Percentiles rank a stretch among this genome's conserved stretches.
phyloP scores from a whole-genome alignment of 331 rosid species.

The Rhamnella rubrinervis region DNA sequence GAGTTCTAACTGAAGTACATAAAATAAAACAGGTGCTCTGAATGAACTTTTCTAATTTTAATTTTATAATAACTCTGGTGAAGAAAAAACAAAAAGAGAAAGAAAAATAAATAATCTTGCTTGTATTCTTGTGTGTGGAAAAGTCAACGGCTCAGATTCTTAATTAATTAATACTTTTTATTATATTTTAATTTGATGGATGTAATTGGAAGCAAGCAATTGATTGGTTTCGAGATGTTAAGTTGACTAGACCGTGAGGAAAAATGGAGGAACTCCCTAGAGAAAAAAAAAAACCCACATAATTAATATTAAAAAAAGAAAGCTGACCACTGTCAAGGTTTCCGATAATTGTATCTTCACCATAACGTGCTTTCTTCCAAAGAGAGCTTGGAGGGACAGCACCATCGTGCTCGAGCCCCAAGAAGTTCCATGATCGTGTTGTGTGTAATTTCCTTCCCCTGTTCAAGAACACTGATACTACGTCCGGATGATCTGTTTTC shows the following conservation, averaged over 20 bases:
- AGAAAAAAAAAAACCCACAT: not conserved
- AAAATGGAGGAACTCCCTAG: not conserved
- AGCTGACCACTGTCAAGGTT: slow-evolving; percentile 74
- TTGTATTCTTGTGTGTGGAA: not conserved
- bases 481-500: slow-evolving; percentile 57
- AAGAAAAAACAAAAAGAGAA: no score
- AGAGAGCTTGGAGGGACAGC: slow-evolving; percentile 40
- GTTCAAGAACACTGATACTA: slow-evolving; percentile 68
- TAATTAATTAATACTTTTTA: not conserved
- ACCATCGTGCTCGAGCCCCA: slow-evolving; percentile 62
- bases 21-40: no score
- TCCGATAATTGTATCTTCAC: slow-evolving; percentile 68
- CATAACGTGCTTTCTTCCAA: slow-evolving; percentile 81
- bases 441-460: slow-evolving; percentile 78
- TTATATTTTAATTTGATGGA: not conserved
- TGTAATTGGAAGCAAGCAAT: not conserved
- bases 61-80: not conserved
- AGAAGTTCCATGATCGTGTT: slow-evolving; percentile 77
- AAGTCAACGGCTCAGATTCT: slow-evolving; percentile 38
- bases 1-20: no score
- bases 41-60: no score
- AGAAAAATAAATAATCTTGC: not conserved
- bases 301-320: slow-evolving; percentile 6
- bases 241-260: slow-evolving; percentile 7
- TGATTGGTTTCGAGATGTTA: not conserved